Base-by-base conservation (phyloP, 148 eudicot genomes). In the Fagopyrum homotropicum region DNA sequence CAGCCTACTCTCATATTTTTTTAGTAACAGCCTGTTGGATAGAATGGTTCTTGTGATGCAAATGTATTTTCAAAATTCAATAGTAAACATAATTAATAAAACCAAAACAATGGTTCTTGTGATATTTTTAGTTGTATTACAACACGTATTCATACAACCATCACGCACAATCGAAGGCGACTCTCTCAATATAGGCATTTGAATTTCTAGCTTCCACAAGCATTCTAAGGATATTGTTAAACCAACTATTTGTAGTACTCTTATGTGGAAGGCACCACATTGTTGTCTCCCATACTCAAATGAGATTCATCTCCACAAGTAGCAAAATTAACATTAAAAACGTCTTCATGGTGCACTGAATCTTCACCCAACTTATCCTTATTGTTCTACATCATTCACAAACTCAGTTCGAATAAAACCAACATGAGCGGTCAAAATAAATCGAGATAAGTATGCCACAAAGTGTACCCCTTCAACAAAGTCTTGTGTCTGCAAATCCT, bases 211-310 rank as follows among this genome's bases (percentile, higher is more conserved):
- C n/a, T n/a, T n/a, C n/a, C n/a, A n/a, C n/a, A n/a, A 45, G 89
- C 81, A 73, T 91, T 83, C 2, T 77, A 76, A 45, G 92, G 89
- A 74, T 87, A 77, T 75, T 83, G 86, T 60, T 85, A 82, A 4
- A 83, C 82, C 90, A 85, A 88, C 80, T 61, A 83, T 75, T 49
- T 81, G 77, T 82, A 84, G 63, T 89, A 78, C 11, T 81, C 86
- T 73, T 81, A 92, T 4, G 57, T n/a, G 72, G 35, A 45, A 14
- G 73, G 19, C 6, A 19, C 14, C 11, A 71, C 56, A 45, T 9
- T 76, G 61, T 46, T 45, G n/a, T 9, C 75, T 75, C 57, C 63
- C 52, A 60, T 45, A 9, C 10, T 50, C 14, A 4, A 48, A 55
- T 69, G 43, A 26, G 26, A 10, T 43, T 7, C 72, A 43, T 19